phyloP scores from a whole-genome alignment of 495 filamentous ascomycete species.

The Neurospora hispaniola region DNA sequence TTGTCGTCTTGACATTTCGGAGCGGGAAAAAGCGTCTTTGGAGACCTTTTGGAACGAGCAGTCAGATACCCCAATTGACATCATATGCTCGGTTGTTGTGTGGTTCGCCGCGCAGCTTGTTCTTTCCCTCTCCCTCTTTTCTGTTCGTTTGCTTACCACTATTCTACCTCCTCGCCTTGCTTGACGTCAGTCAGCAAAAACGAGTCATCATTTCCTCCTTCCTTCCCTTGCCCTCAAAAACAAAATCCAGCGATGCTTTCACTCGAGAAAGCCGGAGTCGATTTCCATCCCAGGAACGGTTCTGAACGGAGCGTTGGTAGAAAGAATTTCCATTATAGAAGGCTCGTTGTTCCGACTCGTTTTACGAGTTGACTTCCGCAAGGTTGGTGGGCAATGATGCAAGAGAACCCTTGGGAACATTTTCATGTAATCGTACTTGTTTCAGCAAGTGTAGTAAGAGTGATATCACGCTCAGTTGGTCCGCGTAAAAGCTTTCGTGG shows the following conservation, averaged over 20 bases:
- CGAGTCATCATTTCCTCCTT: neutral
- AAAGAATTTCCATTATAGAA: constrained; percentile 45
- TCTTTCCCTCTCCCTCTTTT: neutral
- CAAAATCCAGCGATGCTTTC: constrained; percentile 39
- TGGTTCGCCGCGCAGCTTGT: constrained; percentile 3
- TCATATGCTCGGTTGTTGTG: constrained; percentile 9
- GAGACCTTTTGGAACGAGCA: constrained; percentile 17
- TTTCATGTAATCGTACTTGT: neutral
- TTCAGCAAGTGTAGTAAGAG: neutral
- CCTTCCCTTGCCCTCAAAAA: constrained; percentile 4
- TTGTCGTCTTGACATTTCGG: constrained; percentile 7
- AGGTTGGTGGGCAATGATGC: constrained; percentile 51
- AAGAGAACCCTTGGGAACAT: constrained; percentile 58
- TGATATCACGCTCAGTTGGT: neutral
- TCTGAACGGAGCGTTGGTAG: constrained; percentile 51
- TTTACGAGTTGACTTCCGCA: constrained; percentile 27
- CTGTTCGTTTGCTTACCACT: neutral
- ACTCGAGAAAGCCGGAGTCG: constrained; percentile 38
- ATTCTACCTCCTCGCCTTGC: neutral
- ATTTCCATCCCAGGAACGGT: constrained; percentile 36
- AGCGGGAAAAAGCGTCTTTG: constrained; percentile 5
- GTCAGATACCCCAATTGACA: constrained; percentile 25
- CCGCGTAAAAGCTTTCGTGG: neutral
- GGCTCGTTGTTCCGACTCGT: constrained; percentile 47
- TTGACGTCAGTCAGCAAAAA: neutral